phyloP scores from a whole-genome alignment of 306 rosid genomes.

The Prinsepia uniflora region DNA sequence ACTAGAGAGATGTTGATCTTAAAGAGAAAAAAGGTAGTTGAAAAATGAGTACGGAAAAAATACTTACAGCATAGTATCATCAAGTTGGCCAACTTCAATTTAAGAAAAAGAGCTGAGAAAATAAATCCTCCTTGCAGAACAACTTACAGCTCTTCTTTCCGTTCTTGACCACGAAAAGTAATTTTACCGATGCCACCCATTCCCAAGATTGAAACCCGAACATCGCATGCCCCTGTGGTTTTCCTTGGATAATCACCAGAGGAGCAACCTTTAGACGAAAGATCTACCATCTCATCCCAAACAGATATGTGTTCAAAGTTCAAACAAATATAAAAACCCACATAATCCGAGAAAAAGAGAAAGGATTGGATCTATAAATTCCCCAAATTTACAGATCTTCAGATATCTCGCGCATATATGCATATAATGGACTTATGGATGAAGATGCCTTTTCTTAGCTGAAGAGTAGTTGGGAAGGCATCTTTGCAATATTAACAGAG shows the following conservation, averaged over 20 bases:
- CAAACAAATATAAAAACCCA: neutral
- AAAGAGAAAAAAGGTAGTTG: no score
- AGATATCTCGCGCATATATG: neutral
- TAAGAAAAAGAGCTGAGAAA: neutral
- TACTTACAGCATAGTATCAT: no score
- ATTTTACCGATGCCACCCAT: slow-evolving; percentile 21
- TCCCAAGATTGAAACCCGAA: slow-evolving; percentile 4
- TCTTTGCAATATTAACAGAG: neutral
- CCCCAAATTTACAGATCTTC: neutral
- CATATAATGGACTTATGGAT: no score
- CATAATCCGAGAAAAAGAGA: neutral
- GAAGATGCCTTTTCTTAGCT: neutral
- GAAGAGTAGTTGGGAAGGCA: neutral
- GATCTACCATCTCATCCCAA: slow-evolving; percentile 2
- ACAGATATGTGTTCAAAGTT: neutral
- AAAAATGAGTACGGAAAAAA: no score
- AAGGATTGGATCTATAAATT: neutral
- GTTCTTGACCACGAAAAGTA: neutral
- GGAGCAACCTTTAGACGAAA: neutral
- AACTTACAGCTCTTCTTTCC: slow-evolving; percentile 26
- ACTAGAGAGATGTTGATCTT: no score
- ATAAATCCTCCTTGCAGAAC: slow-evolving; percentile 11
- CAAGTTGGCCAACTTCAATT: no score
- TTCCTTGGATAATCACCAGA: slow-evolving; percentile 2
- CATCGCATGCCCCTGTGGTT: neutral